Base-by-base conservation (phyloP, 768 basidiomycete species). In the Suillus decipiens region DNA sequence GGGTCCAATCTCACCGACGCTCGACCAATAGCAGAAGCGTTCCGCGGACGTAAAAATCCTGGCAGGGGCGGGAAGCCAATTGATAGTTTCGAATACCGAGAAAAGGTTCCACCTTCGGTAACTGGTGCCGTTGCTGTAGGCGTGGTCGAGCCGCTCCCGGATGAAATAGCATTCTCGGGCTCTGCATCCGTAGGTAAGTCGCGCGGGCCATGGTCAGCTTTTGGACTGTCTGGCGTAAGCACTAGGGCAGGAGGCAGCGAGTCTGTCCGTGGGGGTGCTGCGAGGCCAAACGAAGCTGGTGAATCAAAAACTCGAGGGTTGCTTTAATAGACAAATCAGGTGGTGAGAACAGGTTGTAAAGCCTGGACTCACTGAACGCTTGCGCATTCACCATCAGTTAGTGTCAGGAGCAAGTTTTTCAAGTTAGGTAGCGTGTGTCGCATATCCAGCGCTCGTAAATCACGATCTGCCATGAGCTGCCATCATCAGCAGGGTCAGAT, bases 381-480 rank as follows among this genome's bases (percentile, higher is more conserved):
- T 34, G 79, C 76, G 51, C 79, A 80, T 69, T 88, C 87, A 56
- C 88, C 89, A 69, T 88, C 85, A 60, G 89, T 92, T 67, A 96
- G 80, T 12, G 92, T 95, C 36, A 99, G 83, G 60, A 98, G 75
- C 22, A 99, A 81, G 70, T 95, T 95, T 79, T 97, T 98, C 66
- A 99, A 83, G 78, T 99, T 99, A 47, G 96, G 95, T 34, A 99
- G 81, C 4, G 97, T 99, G 73, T 99, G 96, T 56, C 96, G 86
- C 79, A 96, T 88, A 78, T 99, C 97, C 69, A 96, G 77, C 24
- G 95, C 90, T 48, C 90, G 89, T 61, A 99, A 80, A 72, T 92
- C 86, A n/a, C 90, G 88, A 69, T 96, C 93, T 61, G 85, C 81
- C 95, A 96, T 96, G 59, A 97, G 84, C 95, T 98, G 43, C 39